A percentile compares a stretch with the other conserved stretches of the same genome.
These are phyloP conservation scores for Penicillium vulpinum DNA, from an alignment of 2,329 filamentous ascomycete genomes.

Conservation along the genomic window DNA sequence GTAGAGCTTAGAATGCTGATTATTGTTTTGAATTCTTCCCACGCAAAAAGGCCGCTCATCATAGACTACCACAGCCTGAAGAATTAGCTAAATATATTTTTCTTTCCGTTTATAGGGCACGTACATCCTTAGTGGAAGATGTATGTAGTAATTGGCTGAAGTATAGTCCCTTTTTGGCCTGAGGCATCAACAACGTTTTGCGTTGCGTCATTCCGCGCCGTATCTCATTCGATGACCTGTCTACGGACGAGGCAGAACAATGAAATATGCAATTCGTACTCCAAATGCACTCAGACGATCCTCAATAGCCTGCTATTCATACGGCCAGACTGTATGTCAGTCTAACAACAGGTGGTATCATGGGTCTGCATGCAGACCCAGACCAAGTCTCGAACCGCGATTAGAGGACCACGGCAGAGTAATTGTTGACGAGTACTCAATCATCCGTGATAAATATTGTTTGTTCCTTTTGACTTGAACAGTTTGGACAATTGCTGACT, in stretches of 20 bases:
- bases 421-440: constrained; percentile 63
- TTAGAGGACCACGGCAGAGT: constrained; percentile 53
- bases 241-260: constrained; percentile 15
- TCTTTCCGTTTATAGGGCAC: not conserved
- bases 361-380: constrained; percentile 13
- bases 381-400: constrained; percentile 47
- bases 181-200: constrained; percentile 8
- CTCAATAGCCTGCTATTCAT: not conserved
- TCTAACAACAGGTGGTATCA: constrained; percentile 17
- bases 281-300: not conserved
- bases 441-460: constrained; percentile 60
- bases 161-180: constrained; percentile 10
- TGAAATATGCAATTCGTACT: constrained; percentile 20
- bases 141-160: not conserved
- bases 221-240: constrained; percentile 9
- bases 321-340: not conserved
- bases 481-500: not conserved
- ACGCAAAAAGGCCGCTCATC: too few species aligned
- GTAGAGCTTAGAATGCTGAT: not conserved
- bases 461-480: constrained; percentile 2
- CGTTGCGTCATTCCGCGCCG: constrained; percentile 19
- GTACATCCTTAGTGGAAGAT: not conserved
- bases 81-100: not conserved
- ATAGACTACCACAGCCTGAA: not conserved
- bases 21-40: too few species aligned